These are phyloP conservation scores for Eimeria sp. DNA, from an alignment of 169 alveolate genomes.

Conservation along the genomic window DNA sequence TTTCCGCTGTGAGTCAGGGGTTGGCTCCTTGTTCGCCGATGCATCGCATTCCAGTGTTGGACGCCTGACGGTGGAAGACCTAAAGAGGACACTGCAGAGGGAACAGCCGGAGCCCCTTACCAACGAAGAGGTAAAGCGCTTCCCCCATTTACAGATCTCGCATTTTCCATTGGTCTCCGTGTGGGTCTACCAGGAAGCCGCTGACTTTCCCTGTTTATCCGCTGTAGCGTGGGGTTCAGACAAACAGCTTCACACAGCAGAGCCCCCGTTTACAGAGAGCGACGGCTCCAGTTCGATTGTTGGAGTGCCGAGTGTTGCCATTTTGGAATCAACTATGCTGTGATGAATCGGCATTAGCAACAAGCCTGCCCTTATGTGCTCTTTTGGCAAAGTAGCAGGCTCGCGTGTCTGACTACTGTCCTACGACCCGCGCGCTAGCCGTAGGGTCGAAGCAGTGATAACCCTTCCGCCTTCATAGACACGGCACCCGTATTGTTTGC, in stretches of 20 bases:
- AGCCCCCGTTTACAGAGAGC: neutral
- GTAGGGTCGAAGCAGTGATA: neutral
- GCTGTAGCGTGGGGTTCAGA: neutral
- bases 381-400: neutral
- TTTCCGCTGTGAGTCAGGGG: neutral
- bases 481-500: neutral
- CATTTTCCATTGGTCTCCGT: neutral
- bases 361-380: neutral
- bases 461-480: neutral
- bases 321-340: neutral
- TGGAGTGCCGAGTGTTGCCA: neutral
- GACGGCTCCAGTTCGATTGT: neutral
- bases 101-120: constrained; percentile 69
- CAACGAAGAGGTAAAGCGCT: constrained; percentile 49
- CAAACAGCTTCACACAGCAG: neutral
- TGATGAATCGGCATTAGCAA: neutral
- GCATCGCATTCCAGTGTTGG: constrained; percentile 58
- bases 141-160: neutral
- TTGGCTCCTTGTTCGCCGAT: constrained; percentile 37
- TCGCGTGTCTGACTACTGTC: neutral
- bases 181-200: neutral
- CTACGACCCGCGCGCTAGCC: neutral
- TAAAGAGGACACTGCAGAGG: constrained; percentile 52
- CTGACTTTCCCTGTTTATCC: neutral
- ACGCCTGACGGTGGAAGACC: constrained; percentile 55